Percentiles rank a stretch among this genome's conserved stretches.
phyloP scores from a whole-genome alignment of 495 filamentous ascomycete species.

The Parmelia sp. region DNA sequence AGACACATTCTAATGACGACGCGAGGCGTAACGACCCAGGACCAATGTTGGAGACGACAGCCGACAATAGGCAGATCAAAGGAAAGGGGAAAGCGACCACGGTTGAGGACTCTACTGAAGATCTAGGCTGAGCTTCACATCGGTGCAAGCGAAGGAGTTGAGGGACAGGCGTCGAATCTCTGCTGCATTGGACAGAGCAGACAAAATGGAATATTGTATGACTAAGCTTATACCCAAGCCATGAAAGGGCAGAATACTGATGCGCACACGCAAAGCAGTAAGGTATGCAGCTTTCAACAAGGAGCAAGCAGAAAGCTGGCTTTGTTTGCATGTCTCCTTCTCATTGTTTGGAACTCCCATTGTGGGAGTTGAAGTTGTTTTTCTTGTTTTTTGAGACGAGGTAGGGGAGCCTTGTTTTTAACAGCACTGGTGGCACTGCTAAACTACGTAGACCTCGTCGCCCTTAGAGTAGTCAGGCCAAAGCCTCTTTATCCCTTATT shows the following conservation, averaged over 20 bases:
- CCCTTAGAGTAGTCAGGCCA: not conserved
- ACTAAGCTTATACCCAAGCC: not conserved
- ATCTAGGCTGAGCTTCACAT: slow-evolving; percentile 21
- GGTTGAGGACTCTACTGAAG: slow-evolving; percentile 45
- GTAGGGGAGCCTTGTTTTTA: not conserved
- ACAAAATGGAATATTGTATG: not conserved
- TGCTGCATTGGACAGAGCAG: not conserved
- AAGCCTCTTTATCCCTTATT: not conserved
- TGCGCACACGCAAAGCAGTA: not conserved
- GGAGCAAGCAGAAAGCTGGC: not conserved
- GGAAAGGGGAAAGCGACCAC: slow-evolving; percentile 44
- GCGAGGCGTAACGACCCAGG: slow-evolving; percentile 1
- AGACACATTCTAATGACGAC: not conserved
- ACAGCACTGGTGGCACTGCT: too few relatives aligned
- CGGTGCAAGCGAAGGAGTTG: slow-evolving; percentile 10
- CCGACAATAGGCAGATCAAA: slow-evolving; percentile 28
- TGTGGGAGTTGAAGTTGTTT: not conserved
- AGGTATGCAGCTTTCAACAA: not conserved
- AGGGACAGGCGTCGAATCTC: not conserved
- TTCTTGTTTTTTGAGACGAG: not conserved
- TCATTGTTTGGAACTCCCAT: too few relatives aligned
- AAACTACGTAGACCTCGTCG: not conserved
- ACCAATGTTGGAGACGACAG: slow-evolving; percentile 7
- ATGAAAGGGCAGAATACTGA: not conserved
- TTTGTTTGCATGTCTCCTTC: not conserved